Conservation (phyloP, 306 rosid genomes). For the Lathyrus oleraceus region DNA sequence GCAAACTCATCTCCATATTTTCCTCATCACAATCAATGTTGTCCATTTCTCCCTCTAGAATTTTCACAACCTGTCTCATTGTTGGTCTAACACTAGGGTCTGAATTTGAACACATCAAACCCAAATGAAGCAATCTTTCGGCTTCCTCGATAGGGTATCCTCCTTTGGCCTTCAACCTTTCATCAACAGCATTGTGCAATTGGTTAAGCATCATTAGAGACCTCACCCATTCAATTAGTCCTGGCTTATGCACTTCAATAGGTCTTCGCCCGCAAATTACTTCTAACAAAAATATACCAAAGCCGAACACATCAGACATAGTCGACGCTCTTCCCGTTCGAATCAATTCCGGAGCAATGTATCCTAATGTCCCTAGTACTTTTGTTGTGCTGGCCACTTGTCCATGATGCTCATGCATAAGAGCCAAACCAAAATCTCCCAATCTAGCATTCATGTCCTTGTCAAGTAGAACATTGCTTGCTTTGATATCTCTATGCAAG, state of each 20-base stretch:
- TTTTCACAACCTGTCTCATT: constrained; percentile 58
- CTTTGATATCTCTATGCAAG: constrained; percentile 68
- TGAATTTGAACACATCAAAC: constrained; percentile 55
- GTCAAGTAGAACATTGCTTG: constrained; percentile 66
- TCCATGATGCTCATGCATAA: constrained; percentile 52
- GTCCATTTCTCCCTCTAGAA: constrained; percentile 46
- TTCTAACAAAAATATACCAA: constrained; percentile 61
- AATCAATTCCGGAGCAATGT: constrained; percentile 64
- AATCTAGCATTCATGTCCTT: constrained; percentile 66
- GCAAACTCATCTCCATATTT: constrained; percentile 37
- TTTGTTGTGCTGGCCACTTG: constrained; percentile 44
- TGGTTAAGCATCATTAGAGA: constrained; percentile 42
- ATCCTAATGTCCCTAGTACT: constrained; percentile 66
- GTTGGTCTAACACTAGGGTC: constrained; percentile 58
- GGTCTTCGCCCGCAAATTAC: constrained; percentile 60
- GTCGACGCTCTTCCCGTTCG: constrained; percentile 49
- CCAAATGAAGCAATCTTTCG: constrained; percentile 57
- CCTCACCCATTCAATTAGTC: constrained; percentile 55
- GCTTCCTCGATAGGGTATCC: constrained; percentile 47
- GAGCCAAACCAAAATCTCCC: constrained; percentile 69
- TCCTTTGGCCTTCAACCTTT: constrained; percentile 42
- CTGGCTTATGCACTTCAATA: constrained; percentile 49
- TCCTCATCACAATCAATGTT: constrained; percentile 29
- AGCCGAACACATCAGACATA: constrained; percentile 59
- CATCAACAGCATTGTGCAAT: constrained; percentile 47